These are phyloP conservation scores for Pyricularia sp. DNA, from an alignment of 2,329 filamentous ascomycete genomes.

Conservation along the genomic window DNA sequence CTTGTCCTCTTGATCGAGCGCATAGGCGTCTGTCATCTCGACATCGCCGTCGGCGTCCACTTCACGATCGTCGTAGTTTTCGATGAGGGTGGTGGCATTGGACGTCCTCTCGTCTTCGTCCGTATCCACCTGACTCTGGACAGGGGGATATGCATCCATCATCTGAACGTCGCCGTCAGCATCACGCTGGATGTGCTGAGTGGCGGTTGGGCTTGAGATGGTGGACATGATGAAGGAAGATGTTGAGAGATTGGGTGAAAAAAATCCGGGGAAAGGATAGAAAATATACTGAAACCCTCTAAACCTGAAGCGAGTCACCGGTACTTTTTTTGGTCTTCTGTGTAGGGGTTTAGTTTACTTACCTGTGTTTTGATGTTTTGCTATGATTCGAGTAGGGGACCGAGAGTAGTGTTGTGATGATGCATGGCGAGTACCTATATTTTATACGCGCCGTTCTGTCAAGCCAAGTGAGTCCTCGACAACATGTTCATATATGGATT, in stretches of 20 bases:
- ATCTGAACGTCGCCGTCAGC: background rate
- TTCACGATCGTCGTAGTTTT: background rate
- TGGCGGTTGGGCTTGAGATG: background rate
- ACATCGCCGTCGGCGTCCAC: background rate
- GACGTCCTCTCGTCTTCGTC: background rate
- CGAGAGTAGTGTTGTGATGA: background rate
- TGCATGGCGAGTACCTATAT: background rate
- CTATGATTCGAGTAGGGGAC: background rate
- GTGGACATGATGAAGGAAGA: background rate
- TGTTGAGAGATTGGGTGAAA: background rate
- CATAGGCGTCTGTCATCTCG: background rate
- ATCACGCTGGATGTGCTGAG: background rate
- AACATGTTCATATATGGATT: background rate
- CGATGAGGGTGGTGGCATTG: background rate
- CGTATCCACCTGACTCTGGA: background rate
- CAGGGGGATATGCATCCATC: background rate
- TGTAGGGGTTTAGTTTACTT: background rate
- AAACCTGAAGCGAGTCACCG: background rate
- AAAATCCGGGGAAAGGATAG: too few relatives aligned
- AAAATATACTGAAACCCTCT: background rate
- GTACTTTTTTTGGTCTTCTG: background rate
- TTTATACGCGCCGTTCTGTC: background rate
- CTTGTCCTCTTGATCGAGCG: background rate
- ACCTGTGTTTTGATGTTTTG: background rate
- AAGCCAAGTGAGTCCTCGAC: background rate